A percentile compares a stretch with the other conserved stretches of the same genome.
phyloP scores from a whole-genome alignment of 208 protist genomes.

The Crithidia bombi region DNA sequence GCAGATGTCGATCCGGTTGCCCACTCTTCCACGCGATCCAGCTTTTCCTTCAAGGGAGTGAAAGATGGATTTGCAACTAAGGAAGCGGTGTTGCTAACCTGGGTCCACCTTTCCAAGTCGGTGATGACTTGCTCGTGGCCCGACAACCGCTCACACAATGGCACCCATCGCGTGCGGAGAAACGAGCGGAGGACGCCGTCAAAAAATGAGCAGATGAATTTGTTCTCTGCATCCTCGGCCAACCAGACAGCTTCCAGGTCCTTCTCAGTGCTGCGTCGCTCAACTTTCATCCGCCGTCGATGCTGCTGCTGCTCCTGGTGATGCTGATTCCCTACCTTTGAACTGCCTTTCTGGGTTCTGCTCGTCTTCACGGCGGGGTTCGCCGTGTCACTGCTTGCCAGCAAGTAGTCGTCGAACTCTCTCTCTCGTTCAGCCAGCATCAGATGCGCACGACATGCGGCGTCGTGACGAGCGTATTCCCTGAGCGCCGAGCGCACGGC shows the following conservation, averaged over 20 bases:
- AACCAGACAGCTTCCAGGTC: background rate
- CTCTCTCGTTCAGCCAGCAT: background rate
- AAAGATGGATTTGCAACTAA: background rate
- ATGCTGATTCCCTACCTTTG: background rate
- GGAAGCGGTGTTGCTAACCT: background rate
- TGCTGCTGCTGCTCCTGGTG: background rate
- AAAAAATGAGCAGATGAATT: background rate
- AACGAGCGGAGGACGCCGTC: background rate
- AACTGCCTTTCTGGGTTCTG: background rate
- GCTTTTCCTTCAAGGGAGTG: background rate
- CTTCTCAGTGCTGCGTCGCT: background rate
- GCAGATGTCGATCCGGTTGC: background rate
- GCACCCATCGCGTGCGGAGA: background rate
- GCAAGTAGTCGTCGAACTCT: background rate
- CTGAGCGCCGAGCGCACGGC: background rate
- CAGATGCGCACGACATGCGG: background rate
- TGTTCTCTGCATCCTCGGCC: background rate
- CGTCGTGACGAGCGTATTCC: conserved; percentile 15
- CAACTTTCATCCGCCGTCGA: background rate
- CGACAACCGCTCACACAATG: background rate
- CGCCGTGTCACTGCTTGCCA: background rate
- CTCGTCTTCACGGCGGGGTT: background rate
- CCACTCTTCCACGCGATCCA: background rate
- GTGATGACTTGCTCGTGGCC: background rate
- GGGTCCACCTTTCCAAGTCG: background rate